Conservation (phyloP, 495 filamentous ascomycete genomes). For the Mytilinidion resinicola region DNA sequence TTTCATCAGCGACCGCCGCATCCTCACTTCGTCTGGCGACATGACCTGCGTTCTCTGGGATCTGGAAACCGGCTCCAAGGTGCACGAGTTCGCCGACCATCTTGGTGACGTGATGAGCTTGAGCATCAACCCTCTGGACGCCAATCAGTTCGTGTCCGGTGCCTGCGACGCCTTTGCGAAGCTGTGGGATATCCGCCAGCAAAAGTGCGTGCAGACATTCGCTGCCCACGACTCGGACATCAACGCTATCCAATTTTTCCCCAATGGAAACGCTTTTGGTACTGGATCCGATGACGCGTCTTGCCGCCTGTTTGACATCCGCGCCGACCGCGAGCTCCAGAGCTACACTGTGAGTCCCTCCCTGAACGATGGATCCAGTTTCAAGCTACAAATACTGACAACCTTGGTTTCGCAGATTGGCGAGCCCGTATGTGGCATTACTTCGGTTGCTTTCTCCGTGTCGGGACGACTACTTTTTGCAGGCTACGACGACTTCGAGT, state of each 20-base stretch:
- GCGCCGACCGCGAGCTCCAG: constrained; percentile 92
- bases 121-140: constrained; percentile 98
- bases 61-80: constrained; percentile 93
- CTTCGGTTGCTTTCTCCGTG: constrained; percentile 95
- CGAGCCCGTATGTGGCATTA: constrained; percentile 95
- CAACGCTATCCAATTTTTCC: constrained; percentile 99
- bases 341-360: constrained; percentile 73
- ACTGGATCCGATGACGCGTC: constrained; percentile 97
- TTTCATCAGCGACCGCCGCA: constrained; percentile 97
- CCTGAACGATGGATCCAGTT: too few species aligned
- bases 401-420: constrained; percentile 61
- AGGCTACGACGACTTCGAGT: constrained; percentile 98
- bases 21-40: constrained; percentile 95
- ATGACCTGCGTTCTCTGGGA: constrained; percentile 99
- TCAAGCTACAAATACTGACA: constrained; percentile 13
- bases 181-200: constrained; percentile 96
- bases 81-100: constrained; percentile 97
- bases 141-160: constrained; percentile 96
- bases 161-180: constrained; percentile 98
- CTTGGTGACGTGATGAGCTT: constrained; percentile 99
- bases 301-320: constrained; percentile 95
- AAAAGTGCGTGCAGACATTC: constrained; percentile 97
- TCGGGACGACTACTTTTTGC: constrained; percentile 94
- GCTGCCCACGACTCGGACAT: constrained; percentile 98
- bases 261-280: constrained; percentile 96